phyloP scores from a whole-genome alignment of 2,329 filamentous ascomycete species.

The Alternaria burnsii region DNA sequence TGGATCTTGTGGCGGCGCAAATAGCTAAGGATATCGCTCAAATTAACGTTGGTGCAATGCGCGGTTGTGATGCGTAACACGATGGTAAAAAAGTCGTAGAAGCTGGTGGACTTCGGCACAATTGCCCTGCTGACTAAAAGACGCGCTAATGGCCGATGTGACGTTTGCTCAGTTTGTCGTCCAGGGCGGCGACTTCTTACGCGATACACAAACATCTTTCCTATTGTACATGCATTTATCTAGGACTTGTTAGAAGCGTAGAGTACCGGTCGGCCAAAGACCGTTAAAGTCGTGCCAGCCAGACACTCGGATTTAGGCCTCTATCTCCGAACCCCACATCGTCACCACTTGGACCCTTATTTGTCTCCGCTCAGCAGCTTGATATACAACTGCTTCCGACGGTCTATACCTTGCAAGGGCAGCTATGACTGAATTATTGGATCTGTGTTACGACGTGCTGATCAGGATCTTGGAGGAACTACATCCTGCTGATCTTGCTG shows the following conservation, averaged over 20 bases:
- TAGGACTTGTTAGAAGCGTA: not conserved
- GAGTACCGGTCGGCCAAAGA: not conserved
- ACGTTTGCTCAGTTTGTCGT: not conserved
- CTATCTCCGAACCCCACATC: slow-evolving; percentile 18
- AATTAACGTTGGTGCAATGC: not conserved
- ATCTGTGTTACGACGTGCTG: slow-evolving; percentile 48
- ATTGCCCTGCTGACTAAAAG: slow-evolving; percentile 11
- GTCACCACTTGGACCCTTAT: slow-evolving; percentile 4
- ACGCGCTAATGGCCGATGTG: not conserved
- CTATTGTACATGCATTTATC: not conserved
- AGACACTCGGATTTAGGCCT: not conserved
- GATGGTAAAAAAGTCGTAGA: not conserved
- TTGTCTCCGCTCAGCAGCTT: not conserved
- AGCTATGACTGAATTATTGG: slow-evolving; percentile 41
- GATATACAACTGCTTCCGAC: not conserved
- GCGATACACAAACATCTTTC: not conserved
- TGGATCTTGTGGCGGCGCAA: not conserved
- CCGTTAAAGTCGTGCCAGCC: not conserved
- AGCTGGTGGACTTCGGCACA: not conserved
- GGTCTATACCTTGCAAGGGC: rapidly evolving
- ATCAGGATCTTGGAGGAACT: slow-evolving; percentile 47
- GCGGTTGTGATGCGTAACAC: not conserved
- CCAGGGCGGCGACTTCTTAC: not conserved
- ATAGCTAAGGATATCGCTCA: not conserved
- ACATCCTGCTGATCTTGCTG: slow-evolving; percentile 42